Percentiles rank a stretch among this genome's conserved stretches.
phyloP scores from a whole-genome alignment of 164 flowering plant species.

The Saururus chinensis region DNA sequence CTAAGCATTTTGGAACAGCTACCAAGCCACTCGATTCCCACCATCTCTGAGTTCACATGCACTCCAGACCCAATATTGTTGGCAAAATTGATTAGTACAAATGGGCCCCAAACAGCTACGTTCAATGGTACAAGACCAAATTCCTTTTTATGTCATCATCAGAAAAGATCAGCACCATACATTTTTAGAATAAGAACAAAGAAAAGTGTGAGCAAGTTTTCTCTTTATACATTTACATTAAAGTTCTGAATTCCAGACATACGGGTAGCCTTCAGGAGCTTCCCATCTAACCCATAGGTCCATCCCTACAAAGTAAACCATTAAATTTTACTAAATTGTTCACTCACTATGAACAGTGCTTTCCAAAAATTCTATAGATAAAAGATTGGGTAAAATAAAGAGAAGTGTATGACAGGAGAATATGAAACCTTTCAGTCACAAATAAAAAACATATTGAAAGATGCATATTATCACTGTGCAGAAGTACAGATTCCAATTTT shows the following conservation, averaged over 20 bases:
- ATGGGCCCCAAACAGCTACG: constrained; percentile 83
- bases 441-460: no score
- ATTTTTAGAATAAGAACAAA: neutral
- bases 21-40: constrained; percentile 80
- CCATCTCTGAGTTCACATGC: constrained; percentile 16
- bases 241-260: constrained; percentile 62
- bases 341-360: neutral
- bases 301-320: constrained; percentile 54
- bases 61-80: constrained; percentile 13
- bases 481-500: no score
- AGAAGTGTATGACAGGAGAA: neutral
- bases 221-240: constrained; percentile 36
- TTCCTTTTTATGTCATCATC: constrained; percentile 32
- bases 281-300: constrained; percentile 88
- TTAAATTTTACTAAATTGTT: neutral
- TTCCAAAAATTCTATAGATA: no score
- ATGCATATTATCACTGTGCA: no score
- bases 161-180: constrained; percentile 7
- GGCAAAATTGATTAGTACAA: constrained; percentile 58
- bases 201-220: constrained; percentile 1
- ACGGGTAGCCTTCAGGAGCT: constrained; percentile 72
- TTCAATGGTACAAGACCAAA: constrained; percentile 65
- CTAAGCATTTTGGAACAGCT: constrained; percentile 47
- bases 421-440: no score
- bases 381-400: neutral